These are phyloP conservation scores for Letharia columbiana DNA, from an alignment of 495 filamentous ascomycete genomes.

Conservation along the genomic window DNA sequence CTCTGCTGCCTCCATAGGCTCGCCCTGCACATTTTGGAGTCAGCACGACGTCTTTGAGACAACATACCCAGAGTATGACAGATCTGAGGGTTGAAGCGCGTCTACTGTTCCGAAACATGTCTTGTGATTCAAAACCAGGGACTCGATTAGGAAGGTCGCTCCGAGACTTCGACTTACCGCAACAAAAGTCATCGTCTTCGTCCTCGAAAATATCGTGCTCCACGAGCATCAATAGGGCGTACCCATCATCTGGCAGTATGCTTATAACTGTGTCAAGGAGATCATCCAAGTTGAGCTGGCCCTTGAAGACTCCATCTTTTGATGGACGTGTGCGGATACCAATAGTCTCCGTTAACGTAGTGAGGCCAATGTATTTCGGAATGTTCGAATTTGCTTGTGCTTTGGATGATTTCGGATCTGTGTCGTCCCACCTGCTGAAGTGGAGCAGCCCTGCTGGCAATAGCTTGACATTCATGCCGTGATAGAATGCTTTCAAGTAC, in stretches of 20 bases:
- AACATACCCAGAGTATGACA: not conserved
- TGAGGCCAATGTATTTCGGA: constrained; percentile 36
- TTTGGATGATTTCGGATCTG: not conserved
- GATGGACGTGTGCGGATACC: constrained; percentile 47
- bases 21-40: constrained; percentile 20
- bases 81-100: no score
- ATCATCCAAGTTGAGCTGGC: constrained; percentile 56
- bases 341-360: constrained; percentile 30
- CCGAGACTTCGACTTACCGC: constrained; percentile 32
- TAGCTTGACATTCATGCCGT: constrained; percentile 44
- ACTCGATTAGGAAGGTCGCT: no score
- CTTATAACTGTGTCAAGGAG: constrained; percentile 51
- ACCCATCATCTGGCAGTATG: constrained; percentile 51
- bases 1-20: constrained; percentile 55
- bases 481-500: constrained; percentile 56
- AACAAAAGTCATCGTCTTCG: constrained; percentile 58
- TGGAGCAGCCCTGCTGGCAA: constrained; percentile 26
- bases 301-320: constrained; percentile 39
- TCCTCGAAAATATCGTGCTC: constrained; percentile 59
- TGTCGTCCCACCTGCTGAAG: constrained; percentile 42
- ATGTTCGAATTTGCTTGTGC: constrained; percentile 18
- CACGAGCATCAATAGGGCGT: constrained; percentile 48
- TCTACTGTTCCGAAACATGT: no score
- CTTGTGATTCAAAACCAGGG: no score
- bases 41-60: not conserved